phyloP scores from a whole-genome alignment of 139 green algal species.

The Haematococcus lacustris region DNA sequence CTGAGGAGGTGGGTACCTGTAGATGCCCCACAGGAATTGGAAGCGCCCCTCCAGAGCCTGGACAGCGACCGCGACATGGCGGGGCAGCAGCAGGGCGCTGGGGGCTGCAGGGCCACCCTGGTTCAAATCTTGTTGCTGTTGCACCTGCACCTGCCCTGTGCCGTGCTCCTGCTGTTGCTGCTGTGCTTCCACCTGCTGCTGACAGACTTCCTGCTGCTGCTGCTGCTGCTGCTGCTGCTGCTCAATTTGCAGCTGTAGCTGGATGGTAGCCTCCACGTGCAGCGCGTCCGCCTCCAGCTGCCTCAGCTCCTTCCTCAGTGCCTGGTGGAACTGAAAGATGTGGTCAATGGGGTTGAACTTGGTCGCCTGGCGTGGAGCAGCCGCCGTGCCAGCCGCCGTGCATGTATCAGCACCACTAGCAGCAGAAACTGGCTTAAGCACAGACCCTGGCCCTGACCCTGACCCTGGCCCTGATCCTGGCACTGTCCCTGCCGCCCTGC shows the following conservation, averaged over 20 bases:
- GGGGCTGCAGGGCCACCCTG: not conserved
- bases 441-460: too few species aligned
- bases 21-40: slow-evolving; percentile 77
- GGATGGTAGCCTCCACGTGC: slow-evolving; percentile 37
- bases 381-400: too few species aligned
- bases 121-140: not conserved
- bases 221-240: not conserved
- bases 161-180: not conserved
- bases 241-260: not conserved
- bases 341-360: slow-evolving; percentile 85
- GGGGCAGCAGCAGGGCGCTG: not conserved
- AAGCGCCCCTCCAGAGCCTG: slow-evolving; percentile 82
- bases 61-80: slow-evolving; percentile 19
- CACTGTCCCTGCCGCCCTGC: too few species aligned
- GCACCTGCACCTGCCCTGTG: not conserved
- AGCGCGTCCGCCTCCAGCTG: slow-evolving; percentile 71
- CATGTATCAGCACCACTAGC: too few species aligned
- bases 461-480: too few species aligned
- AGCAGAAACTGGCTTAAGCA: too few species aligned
- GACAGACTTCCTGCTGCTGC: not conserved
- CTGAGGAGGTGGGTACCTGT: too few species aligned
- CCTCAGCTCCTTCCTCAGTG: slow-evolving; percentile 72
- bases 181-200: not conserved
- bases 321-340: slow-evolving; percentile 92
- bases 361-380: too few species aligned